These are phyloP conservation scores for Paxillus involutus DNA, from an alignment of 768 basidiomycete genomes.

Conservation along the genomic window DNA sequence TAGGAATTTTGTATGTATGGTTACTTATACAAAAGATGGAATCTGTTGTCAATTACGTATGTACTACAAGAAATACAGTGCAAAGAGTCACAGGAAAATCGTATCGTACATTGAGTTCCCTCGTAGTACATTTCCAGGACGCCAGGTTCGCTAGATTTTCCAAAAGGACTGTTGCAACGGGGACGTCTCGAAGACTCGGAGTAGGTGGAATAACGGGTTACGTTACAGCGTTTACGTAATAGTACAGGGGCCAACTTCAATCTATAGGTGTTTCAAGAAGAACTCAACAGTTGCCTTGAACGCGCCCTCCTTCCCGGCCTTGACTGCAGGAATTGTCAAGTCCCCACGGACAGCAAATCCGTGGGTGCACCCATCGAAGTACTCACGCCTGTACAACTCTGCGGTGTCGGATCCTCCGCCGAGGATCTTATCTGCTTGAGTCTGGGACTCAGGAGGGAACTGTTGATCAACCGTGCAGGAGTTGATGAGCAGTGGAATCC, in stretches of 20 bases:
- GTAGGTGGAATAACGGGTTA: too few relatives aligned
- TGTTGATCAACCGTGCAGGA: constrained; percentile 51
- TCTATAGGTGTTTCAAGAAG: constrained; percentile 39
- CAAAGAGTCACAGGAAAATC: too few relatives aligned
- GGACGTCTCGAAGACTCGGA: too few relatives aligned
- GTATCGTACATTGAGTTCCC: too few relatives aligned
- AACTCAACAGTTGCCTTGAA: constrained; percentile 59
- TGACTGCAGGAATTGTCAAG: constrained; percentile 46
- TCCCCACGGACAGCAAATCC: constrained; percentile 56
- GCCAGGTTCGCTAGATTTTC: too few relatives aligned
- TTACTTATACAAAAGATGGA: neutral
- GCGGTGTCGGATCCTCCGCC: constrained; percentile 44
- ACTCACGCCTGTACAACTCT: constrained; percentile 49
- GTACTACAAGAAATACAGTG: too few relatives aligned
- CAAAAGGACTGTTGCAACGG: neutral
- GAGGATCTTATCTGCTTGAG: constrained; percentile 49
- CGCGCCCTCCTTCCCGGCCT: constrained; percentile 62
- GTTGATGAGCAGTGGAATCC: constrained; percentile 66
- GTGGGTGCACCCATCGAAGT: constrained; percentile 49
- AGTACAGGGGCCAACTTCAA: neutral
- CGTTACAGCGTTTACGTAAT: too few relatives aligned
- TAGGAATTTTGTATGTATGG: neutral
- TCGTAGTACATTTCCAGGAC: too few relatives aligned
- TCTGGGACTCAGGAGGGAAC: constrained; percentile 50
- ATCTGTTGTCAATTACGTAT: neutral